Evolutionary conservation across 2,329 filamentous ascomycete genomes (phyloP).

Genomic region (Venturia pyrina): DNA sequence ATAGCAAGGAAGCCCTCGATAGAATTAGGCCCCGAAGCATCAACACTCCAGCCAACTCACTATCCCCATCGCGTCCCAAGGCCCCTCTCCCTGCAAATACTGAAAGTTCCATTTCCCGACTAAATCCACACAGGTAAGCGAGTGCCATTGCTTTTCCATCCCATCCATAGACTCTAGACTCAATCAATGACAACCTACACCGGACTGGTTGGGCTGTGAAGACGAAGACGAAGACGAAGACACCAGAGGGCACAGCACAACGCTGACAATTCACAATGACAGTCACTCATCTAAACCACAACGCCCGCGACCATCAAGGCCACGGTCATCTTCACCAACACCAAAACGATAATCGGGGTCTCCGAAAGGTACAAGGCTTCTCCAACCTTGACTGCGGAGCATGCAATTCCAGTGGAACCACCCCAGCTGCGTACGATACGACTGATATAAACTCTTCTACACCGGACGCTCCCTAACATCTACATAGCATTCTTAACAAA

Average conservation of each 20-base stretch:
- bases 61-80: neutral
- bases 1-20: neutral
- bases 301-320: neutral
- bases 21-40: neutral
- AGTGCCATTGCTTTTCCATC: neutral
- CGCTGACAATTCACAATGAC: neutral
- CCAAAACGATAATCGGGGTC: neutral
- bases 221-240: neutral
- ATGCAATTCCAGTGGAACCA: neutral
- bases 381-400: constrained; percentile 1
- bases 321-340: neutral
- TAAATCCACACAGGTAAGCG: neutral
- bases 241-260: neutral
- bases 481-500: neutral
- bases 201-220: neutral
- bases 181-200: neutral
- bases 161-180: neutral
- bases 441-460: too few species aligned
- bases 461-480: neutral
- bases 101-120: neutral
- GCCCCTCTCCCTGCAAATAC: neutral
- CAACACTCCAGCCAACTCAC: neutral
- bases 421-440: neutral
- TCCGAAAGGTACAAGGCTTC: neutral
- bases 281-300: neutral